These are phyloP conservation scores for Fusarium avenaceum DNA, from an alignment of 2,329 filamentous ascomycete species.

Conservation along the genomic window DNA sequence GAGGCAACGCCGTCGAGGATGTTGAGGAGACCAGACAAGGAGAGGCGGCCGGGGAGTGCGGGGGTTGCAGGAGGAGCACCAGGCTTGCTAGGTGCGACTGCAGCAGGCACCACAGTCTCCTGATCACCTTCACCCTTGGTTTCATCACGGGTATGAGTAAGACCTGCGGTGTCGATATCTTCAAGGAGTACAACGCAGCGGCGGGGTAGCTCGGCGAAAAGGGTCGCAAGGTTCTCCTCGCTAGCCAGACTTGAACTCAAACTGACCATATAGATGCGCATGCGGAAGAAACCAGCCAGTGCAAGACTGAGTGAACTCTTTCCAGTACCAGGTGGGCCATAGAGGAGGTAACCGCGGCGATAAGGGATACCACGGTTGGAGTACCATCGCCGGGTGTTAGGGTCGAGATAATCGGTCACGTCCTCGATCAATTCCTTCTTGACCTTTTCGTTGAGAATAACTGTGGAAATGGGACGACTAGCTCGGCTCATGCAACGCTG, in stretches of 20 bases:
- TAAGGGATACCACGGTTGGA: conserved; percentile 87
- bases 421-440: conserved; percentile 73
- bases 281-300: conserved; percentile 76
- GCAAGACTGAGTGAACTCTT: conserved; percentile 81
- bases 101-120: conserved; percentile 38
- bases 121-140: conserved; percentile 47
- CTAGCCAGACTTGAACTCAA: conserved; percentile 72
- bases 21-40: conserved; percentile 83
- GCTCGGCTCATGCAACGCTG: conserved; percentile 72
- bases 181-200: conserved; percentile 81
- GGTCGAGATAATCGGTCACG: conserved; percentile 73
- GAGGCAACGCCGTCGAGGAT: conserved; percentile 81
- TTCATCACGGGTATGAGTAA: conserved; percentile 70
- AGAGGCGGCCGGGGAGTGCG: conserved; percentile 61
- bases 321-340: conserved; percentile 84
- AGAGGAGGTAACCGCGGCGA: conserved; percentile 83
- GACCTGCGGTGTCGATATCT: conserved; percentile 80
- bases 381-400: conserved; percentile 80
- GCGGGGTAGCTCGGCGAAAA: conserved; percentile 76
- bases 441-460: conserved; percentile 72
- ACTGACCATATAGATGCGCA: conserved; percentile 80
- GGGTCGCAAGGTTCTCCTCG: conserved; percentile 73
- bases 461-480: conserved; percentile 73
- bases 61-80: conserved; percentile 18
- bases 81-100: conserved; percentile 14